phyloP scores from a whole-genome alignment of 768 basidiomycete species.

The Nevesoporus exiguus region DNA sequence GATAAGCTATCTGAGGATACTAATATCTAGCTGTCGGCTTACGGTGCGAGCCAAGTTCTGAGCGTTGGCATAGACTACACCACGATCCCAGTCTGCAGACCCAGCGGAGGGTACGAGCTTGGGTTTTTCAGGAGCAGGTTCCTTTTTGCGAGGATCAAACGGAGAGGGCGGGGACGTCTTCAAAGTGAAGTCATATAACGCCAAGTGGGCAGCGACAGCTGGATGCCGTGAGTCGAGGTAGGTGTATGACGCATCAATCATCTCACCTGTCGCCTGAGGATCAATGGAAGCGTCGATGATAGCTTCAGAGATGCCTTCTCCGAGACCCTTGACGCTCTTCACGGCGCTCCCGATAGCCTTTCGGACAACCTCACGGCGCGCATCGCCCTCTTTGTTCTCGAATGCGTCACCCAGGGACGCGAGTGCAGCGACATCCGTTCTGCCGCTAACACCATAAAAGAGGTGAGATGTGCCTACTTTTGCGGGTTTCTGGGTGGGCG shows the following conservation, averaged over 20 bases:
- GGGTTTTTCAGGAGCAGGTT: slow-evolving; percentile 49
- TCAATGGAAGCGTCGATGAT: slow-evolving; percentile 51
- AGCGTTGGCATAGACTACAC: slow-evolving; percentile 67
- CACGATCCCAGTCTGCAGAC: slow-evolving; percentile 65
- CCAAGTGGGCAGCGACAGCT: slow-evolving; percentile 80
- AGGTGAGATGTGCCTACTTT: slow-evolving; percentile 61
- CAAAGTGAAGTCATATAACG: slow-evolving; percentile 70
- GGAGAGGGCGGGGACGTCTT: slow-evolving; percentile 68
- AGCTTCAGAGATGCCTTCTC: slow-evolving; percentile 60
- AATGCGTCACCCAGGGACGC: slow-evolving; percentile 59
- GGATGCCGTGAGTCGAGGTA: not conserved
- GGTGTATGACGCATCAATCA: not conserved
- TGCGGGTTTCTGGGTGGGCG: slow-evolving; percentile 46
- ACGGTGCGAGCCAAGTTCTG: slow-evolving; percentile 82
- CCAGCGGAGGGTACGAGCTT: slow-evolving; percentile 42
- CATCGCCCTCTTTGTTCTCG: slow-evolving; percentile 39
- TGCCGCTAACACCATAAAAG: slow-evolving; percentile 53
- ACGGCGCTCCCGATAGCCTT: slow-evolving; percentile 71
- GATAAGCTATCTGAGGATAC: not conserved
- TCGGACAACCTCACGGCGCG: slow-evolving; percentile 63
- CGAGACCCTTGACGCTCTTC: slow-evolving; percentile 58
- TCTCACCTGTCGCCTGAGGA: slow-evolving; percentile 60
- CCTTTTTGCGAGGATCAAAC: slow-evolving; percentile 59
- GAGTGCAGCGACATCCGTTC: slow-evolving; percentile 45
- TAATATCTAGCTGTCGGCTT: slow-evolving; percentile 17